These are phyloP conservation scores for Trametes maxima DNA, from an alignment of 768 basidiomycete species.

Conservation along the genomic window DNA sequence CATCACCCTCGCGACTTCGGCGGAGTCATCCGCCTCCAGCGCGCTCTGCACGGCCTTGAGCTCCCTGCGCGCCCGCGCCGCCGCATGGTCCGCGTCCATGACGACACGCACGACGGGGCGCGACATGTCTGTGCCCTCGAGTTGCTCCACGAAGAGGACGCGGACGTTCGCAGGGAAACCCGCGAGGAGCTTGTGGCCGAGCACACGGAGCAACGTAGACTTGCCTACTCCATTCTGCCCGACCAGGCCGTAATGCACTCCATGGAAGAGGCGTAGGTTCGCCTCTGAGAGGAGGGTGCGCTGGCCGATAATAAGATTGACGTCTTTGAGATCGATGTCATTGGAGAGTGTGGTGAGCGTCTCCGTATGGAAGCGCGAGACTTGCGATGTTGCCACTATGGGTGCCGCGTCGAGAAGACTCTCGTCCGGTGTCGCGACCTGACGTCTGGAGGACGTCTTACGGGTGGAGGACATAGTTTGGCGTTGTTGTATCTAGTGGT, in stretches of 20 bases:
- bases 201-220: constrained; percentile 70
- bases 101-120: constrained; percentile 14
- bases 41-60: constrained; percentile 16
- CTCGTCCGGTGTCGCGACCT: background rate
- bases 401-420: background rate
- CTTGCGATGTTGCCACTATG: constrained; percentile 19
- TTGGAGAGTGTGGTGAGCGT: constrained; percentile 20
- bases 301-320: constrained; percentile 11
- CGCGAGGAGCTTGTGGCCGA: constrained; percentile 68
- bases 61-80: constrained; percentile 16
- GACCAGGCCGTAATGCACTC: constrained; percentile 49
- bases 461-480: constrained; percentile 2
- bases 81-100: constrained; percentile 19
- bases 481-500: background rate
- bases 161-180: constrained; percentile 84
- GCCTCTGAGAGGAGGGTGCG: constrained; percentile 18
- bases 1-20: constrained; percentile 94
- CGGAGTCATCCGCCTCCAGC: constrained; percentile 65
- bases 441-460: background rate
- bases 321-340: constrained; percentile 24
- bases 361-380: constrained; percentile 24
- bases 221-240: constrained; percentile 96
- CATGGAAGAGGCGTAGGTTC: constrained; percentile 22
- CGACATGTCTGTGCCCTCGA: constrained; percentile 44
- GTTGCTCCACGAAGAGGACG: constrained; percentile 96